Base-by-base conservation (phyloP, 2,329 filamentous ascomycete genomes). In the Graphilbum ipis-grandicollis region DNA sequence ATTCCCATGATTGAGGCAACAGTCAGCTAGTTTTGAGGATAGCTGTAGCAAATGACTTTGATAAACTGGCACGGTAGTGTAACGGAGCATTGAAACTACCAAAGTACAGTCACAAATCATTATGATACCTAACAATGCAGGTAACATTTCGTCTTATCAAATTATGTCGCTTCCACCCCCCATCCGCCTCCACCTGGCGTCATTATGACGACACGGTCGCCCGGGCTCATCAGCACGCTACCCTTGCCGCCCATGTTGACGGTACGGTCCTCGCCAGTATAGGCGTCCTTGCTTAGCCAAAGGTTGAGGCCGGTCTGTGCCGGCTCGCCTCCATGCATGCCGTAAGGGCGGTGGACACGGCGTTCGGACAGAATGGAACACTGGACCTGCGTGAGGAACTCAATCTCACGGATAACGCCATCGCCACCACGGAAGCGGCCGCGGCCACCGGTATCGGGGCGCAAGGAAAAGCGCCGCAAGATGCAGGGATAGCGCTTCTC, bases 231-330 rank as follows among this genome's bases (percentile, higher is more conserved):
- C 13, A 54, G 55, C 2, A 68, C 68, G 2, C 68, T 72, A 38
- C 72, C 73, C 55, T 75, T 76, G 4, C 62, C 68, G 0, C 70
- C 69, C 15, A 75, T 47, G 41, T 70, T 73, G 42, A 75, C 65
- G 34, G 21, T 23, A n/a, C 41, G 37, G 15, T 34, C 36, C 26
- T 34, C 29, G 19, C 39, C 34, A 19, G 32, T 37, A 19, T 28
- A 19, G 19, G 33, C 29, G 12, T 43, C 36, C 23, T 38, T 38
- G 8, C 82, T 65, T 23, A 92, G 75, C 88, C 88, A 96, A 33
- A 92, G 61, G 47, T 96, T 96, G 42, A 86, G 59, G 0, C 88
- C 88, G 35, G 79, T 78, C 46, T 72, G 58, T 0, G 75, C 88
- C 42, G 88, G 79, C 39, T 75, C 77, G 4, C 88, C 88, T 1